Evolutionary conservation across 2,329 filamentous ascomycete species (phyloP), one percentile per base, ranked within the genome.

Genomic region (Helotiales sp.): DNA sequence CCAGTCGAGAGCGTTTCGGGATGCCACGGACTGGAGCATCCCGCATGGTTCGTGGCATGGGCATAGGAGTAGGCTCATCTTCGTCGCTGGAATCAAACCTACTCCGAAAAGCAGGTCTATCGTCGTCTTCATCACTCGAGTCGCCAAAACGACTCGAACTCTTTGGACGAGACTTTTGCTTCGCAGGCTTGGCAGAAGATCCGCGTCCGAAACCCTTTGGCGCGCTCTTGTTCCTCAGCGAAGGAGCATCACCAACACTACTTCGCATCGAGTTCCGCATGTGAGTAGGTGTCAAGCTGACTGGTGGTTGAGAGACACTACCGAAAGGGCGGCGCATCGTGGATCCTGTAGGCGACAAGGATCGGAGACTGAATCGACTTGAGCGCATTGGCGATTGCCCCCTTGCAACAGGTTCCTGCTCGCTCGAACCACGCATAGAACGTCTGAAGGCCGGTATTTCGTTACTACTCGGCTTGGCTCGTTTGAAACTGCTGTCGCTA

Each of bases 401-500:
- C 5, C 63, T 53, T 36, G 69, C 64, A 50, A 73, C 71, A 8
- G 70, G 64, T 15, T 74, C 46, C 25, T 40, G 31, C 8, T 68
- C 64, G 12, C 38, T 47, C 40, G 64, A 70, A 25, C 74, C 75
- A 58, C 92, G 82, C 89, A 96, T 90, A 1, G 89, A 91, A 52
- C 79, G 81, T 57, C 87, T 86, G 78, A 96, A 90, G 1, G 77
- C 81, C 53, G 85, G 81, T 0, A 79, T 79, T 34, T 79, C 73
- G 19, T 40, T 40, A 10, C 27, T 44, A 5, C 72, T 70, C 52
- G 75, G 75, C 60, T 82, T 81, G 42, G 77, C 74, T 27, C 90
- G 87, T 68, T 84, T 88, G 76, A 96, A 96, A 70, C 91, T 96
- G 74, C 90, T 96, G 44, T 90, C 87, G 67, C 88, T 91, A 27